Evolutionary conservation across 768 basidiomycete genomes (phyloP).

Genomic region (Boletus speciosus): DNA sequence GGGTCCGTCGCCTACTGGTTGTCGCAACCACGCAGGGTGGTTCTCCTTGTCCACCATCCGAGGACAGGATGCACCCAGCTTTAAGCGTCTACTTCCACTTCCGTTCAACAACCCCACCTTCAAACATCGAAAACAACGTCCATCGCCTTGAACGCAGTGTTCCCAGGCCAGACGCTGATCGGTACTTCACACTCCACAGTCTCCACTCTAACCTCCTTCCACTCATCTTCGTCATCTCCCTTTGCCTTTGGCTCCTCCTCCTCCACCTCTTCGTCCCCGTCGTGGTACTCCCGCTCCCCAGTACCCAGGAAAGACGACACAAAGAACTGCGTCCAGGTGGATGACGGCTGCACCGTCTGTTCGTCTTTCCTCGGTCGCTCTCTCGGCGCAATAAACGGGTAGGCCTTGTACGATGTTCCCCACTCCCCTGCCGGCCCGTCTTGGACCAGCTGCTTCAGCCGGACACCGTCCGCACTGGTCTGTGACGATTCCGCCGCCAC

Average conservation of each 20-base stretch:
- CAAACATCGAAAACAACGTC: conserved; percentile 78
- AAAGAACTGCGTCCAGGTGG: conserved; percentile 40
- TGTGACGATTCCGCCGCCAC: conserved; percentile 50
- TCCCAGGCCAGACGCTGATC: conserved; percentile 83
- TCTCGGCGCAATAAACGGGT: conserved; percentile 54
- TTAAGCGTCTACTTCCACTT: too few relatives aligned
- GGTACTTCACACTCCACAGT: conserved; percentile 95
- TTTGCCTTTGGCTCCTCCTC: conserved; percentile 36
- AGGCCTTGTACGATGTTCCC: conserved; percentile 66
- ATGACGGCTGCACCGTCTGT: neutral
- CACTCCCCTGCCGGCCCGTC: conserved; percentile 67
- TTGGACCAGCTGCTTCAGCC: conserved; percentile 49
- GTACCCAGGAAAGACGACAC: conserved; percentile 37
- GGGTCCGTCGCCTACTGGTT: neutral
- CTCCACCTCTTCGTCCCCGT: conserved; percentile 42
- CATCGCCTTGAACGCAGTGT: conserved; percentile 78
- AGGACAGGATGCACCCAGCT: too few relatives aligned
- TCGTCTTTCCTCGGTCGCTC: conserved; percentile 37
- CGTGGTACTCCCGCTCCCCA: conserved; percentile 52
- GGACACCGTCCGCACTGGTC: conserved; percentile 47
- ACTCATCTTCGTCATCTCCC: conserved; percentile 55
- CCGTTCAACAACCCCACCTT: neutral
- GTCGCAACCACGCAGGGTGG: neutral
- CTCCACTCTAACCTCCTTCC: conserved; percentile 70
- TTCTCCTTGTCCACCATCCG: neutral